A percentile compares a stretch with the other conserved stretches of the same genome.
Evolutionary conservation across 139 green algal species (phyloP).

Genomic region (Picochlorum sp.): DNA sequence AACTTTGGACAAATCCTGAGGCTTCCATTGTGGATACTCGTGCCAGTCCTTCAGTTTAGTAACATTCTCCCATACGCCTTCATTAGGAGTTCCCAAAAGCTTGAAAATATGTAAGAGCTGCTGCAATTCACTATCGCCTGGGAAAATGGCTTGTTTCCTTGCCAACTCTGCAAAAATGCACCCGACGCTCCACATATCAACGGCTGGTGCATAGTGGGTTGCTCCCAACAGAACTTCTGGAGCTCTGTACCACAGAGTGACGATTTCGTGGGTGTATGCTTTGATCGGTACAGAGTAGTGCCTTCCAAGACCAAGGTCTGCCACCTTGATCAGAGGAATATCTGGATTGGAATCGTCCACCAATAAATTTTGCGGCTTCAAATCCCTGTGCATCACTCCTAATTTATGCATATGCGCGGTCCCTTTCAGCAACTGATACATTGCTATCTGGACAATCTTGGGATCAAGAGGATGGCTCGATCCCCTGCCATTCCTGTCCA

Average conservation of each 20-base stretch:
- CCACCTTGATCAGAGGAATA: conserved; percentile 80
- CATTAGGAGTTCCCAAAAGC: conserved; percentile 71
- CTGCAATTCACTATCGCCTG: conserved; percentile 78
- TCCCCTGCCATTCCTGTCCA: conserved; percentile 87
- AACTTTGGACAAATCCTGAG: conserved; percentile 50
- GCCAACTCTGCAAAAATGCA: conserved; percentile 96
- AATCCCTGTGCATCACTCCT: conserved; percentile 92
- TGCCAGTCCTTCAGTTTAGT: conserved; percentile 75
- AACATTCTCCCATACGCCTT: conserved; percentile 68
- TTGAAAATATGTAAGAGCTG: conserved; percentile 89
- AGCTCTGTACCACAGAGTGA: conserved; percentile 97
- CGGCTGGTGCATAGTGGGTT: conserved; percentile 89
- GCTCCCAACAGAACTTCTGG: conserved; percentile 95
- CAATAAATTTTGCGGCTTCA: conserved; percentile 98
- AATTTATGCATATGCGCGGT: conserved; percentile 93
- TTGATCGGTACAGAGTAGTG: conserved; percentile 97
- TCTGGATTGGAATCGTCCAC: conserved; percentile 54
- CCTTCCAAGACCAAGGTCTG: conserved; percentile 91
- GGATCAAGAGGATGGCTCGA: conserved; percentile 48
- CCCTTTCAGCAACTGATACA: conserved; percentile 95
- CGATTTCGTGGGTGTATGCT: conserved; percentile 98
- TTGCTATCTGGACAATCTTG: conserved; percentile 75
- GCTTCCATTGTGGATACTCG: conserved; percentile 65
- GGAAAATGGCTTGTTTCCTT: conserved; percentile 67
- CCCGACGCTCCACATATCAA: conserved; percentile 97